Evolutionary conservation across 345 rosid species (phyloP).

Genomic region (Eucalyptus sp.): DNA sequence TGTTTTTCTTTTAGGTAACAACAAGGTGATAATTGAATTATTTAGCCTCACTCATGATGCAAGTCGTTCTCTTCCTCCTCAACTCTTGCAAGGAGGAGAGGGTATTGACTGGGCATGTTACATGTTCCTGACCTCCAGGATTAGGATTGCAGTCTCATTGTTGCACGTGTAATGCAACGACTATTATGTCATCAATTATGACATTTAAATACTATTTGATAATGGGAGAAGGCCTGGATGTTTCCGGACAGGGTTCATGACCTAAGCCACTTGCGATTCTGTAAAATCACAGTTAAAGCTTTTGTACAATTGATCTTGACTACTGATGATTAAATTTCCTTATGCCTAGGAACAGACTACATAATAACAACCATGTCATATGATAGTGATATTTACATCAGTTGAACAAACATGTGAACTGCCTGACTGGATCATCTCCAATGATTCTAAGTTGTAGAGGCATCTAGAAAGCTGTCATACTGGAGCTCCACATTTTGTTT

Average conservation of each 20-base stretch:
- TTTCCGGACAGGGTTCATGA: neutral
- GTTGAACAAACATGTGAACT: neutral
- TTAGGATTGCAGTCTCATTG: neutral
- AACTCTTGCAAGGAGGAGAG: neutral
- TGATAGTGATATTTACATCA: neutral
- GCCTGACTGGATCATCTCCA: neutral
- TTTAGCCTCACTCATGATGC: neutral
- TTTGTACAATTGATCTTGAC: neutral
- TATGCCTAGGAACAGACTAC: neutral
- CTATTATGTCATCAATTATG: neutral
- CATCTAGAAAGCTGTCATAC: neutral
- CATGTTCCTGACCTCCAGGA: neutral
- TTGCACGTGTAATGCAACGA: neutral
- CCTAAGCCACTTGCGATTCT: neutral
- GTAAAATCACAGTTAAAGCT: neutral
- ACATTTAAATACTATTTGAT: neutral
- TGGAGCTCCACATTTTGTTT: neutral
- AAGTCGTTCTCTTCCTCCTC: neutral
- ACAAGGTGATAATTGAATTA: neutral
- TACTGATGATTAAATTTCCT: neutral
- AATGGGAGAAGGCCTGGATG: neutral
- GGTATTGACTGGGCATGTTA: neutral
- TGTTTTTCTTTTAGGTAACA: neutral
- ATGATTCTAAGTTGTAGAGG: neutral
- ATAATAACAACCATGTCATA: neutral